Base-by-base conservation (phyloP, 805 yeast genomes). In the Candida quercuum region DNA sequence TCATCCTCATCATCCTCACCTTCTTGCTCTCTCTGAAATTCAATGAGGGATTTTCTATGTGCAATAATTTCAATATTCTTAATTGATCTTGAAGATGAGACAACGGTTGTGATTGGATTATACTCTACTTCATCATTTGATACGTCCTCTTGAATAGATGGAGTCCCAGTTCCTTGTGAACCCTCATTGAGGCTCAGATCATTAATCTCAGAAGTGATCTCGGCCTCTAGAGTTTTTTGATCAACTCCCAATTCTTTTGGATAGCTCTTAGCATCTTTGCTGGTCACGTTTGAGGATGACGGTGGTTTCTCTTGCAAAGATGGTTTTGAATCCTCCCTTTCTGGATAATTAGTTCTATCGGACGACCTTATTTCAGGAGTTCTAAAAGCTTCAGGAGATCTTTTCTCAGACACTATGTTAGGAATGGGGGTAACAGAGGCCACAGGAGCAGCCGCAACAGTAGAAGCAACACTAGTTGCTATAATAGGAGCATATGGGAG, bases 31-130 rank as follows among this genome's bases (percentile, higher is more conserved):
- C 34, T 19, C 19, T 39, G 40, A 32, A 48, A 51, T 21, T 60
- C 61, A 10, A 29, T 17, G 12, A 43, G 25, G 12, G 60, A 56
- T 28, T 47, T 56, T 40, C 52, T 49, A 36, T 61, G 67, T 0
- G 59, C 55, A 15, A 56, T 52, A 28, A 63, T 58, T 24, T 60
- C 58, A 26, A 64, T 55, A 12, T 60, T 52, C 30, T 38, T 37
- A 15, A 48, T 13, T 2, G 53, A 48, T 16, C 44, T 34, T 3
- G 39, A 17, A 14, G 37, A n/a, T 6, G 23, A 5, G 18, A 22
- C 8, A 10, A 17, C n/a, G 5, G 31, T 17, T 13, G 18, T 6
- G 11, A 17, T 13, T 15, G 28, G 23, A 22, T 24, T 19, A 6
- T 16, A 12, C 3, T 28, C 13, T 18, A 23, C n/a, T 24, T 29